phyloP scores from a whole-genome alignment of 2,329 filamentous ascomycete species.

The Sarocladium brachiariae region DNA sequence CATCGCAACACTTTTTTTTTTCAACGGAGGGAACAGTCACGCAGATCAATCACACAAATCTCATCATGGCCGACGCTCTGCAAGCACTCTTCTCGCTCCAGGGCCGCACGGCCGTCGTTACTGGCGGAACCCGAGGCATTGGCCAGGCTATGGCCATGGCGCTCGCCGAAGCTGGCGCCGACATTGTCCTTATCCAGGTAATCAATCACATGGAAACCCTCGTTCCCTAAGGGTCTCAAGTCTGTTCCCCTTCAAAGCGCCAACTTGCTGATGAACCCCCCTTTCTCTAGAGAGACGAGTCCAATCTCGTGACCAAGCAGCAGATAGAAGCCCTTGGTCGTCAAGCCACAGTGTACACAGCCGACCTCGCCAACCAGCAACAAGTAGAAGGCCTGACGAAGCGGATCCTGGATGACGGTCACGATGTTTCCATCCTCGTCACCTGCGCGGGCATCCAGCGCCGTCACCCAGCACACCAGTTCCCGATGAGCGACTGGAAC shows the following conservation, averaged over 20 bases:
- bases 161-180: slow-evolving; percentile 16
- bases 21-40: too few relatives aligned
- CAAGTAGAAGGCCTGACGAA: slow-evolving; percentile 14
- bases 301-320: slow-evolving; percentile 15
- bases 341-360: slow-evolving; percentile 15
- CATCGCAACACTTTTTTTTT: too few relatives aligned
- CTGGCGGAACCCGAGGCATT: slow-evolving; percentile 18
- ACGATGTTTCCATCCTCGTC: slow-evolving; percentile 49
- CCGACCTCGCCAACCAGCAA: slow-evolving; percentile 16
- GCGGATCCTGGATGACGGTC: slow-evolving; percentile 16
- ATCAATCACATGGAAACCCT: not conserved
- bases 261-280: slow-evolving; percentile 11
- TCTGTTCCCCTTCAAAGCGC: too few relatives aligned
- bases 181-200: slow-evolving; percentile 10
- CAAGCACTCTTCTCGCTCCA: slow-evolving; percentile 15
- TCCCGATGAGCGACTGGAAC: slow-evolving; percentile 58
- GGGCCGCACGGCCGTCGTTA: slow-evolving; percentile 16
- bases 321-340: slow-evolving; percentile 14
- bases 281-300: slow-evolving; percentile 16
- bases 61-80: slow-evolving; percentile 10
- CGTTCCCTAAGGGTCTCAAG: too few relatives aligned
- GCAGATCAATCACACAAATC: not conserved
- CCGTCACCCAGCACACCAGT: slow-evolving; percentile 54
- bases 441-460: slow-evolving; percentile 64
- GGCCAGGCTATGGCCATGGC: slow-evolving; percentile 18